A percentile compares a stretch with the other conserved stretches of the same genome.
phyloP scores from a whole-genome alignment of 352 stramenopile species.

The Pythium brassicae region DNA sequence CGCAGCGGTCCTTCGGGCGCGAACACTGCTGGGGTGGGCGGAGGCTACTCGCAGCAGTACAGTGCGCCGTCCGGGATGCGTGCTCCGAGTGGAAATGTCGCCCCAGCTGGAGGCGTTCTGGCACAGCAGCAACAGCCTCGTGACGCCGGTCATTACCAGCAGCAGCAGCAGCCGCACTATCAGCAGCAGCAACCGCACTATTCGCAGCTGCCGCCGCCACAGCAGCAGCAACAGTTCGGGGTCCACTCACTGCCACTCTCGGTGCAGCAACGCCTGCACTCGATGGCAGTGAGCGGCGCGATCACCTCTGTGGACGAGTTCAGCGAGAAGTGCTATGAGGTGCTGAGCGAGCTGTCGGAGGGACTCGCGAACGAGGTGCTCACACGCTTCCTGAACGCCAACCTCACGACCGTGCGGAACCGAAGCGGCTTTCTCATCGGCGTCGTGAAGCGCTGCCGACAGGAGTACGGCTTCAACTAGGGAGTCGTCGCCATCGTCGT shows the following conservation, averaged over 20 bases:
- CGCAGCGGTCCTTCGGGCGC: conserved; percentile 10
- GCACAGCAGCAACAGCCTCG: too few species aligned
- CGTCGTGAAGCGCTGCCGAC: conserved; percentile 71
- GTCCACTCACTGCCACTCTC: conserved; percentile 44
- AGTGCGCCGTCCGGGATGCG: not conserved
- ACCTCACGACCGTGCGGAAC: conserved; percentile 71
- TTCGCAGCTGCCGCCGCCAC: not conserved
- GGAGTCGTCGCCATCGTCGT: not conserved
- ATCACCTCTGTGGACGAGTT: conserved; percentile 68
- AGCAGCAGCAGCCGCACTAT: not conserved
- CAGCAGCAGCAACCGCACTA: conserved; percentile 11
- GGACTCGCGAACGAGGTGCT: conserved; percentile 72
- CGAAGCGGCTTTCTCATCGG: conserved; percentile 78
- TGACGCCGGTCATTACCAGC: too few species aligned
- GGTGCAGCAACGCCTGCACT: conserved; percentile 64
- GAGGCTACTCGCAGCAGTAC: conserved; percentile 14
- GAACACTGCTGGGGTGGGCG: not conserved
- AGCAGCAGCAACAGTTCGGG: conserved; percentile 10
- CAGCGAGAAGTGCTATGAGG: conserved; percentile 77
- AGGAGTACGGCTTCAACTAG: conserved; percentile 74
- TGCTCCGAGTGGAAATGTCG: not conserved
- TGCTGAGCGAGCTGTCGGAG: conserved; percentile 72
- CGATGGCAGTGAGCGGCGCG: conserved; percentile 48
- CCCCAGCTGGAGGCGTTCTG: not conserved
- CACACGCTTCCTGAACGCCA: conserved; percentile 64